Base-by-base conservation (phyloP, 2,329 filamentous ascomycete species). In the Epichloe typhina region DNA sequence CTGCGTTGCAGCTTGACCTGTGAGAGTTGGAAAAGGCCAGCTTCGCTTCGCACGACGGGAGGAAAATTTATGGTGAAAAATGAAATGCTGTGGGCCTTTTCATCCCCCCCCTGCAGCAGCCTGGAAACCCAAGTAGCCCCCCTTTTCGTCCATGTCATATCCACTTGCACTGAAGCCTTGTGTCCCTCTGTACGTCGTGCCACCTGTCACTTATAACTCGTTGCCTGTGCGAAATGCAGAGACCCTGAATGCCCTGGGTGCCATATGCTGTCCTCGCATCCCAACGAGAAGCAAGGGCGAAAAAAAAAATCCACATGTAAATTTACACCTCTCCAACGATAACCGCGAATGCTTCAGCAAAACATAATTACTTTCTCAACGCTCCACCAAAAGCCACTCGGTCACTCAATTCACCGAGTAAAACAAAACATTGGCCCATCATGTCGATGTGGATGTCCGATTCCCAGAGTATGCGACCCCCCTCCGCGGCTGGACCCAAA, bases 401-500 rank as follows among this genome's bases (percentile, higher is more conserved):
- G 23, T 33, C 17, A 8, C 5, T 23, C 38, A 39, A 46, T 31
- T 26, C 36, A 7, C 44, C 8, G 33, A 49, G n/a, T 26, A 45
- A 33, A 33, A 15, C 37, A 41, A 31, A 45, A 15, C 46, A 5
- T 33, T 21, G 36, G 40, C 50, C 52, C 53, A 64, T 57, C 46
- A 67, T 86, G 64, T 85, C 88, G 54, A 94, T 95, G 86, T 97
- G 91, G 91, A 78, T 97, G 64, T 87, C 90, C 61, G 91, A 97
- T 72, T 81, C 86, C 65, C 91, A 97, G 71, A 97, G 91, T 95
- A 77, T 64, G 86, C 75, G 46, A 39, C 8, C 23, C 5, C 23
- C 6, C 50, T 23, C 47, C n/a, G 48, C 21, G 42, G 17, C 17
- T 26, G n/a, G 23, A 46, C 31, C 11, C 31, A 37, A 23, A 12